phyloP scores from a whole-genome alignment of 2,329 filamentous ascomycete genomes.

The Diaporthe sp. region DNA sequence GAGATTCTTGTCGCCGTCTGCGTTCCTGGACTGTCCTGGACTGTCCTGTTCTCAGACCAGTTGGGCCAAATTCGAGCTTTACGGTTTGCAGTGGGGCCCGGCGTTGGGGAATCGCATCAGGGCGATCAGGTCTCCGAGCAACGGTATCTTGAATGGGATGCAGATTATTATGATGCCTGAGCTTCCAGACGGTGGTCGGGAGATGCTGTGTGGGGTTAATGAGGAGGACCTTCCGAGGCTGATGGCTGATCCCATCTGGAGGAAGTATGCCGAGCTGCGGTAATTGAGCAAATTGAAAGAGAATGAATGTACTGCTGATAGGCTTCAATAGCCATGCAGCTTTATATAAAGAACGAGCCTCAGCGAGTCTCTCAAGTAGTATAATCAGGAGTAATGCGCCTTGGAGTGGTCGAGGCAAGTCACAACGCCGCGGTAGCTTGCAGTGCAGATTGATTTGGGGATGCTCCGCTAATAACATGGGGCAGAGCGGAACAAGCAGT shows the following conservation, averaged over 20 bases:
- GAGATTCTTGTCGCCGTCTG: conserved; percentile 50
- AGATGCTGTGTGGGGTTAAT: conserved; percentile 53
- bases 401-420: too few relatives aligned
- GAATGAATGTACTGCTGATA: too few relatives aligned
- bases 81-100: conserved; percentile 51
- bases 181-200: conserved; percentile 51
- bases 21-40: conserved; percentile 54
- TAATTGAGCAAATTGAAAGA: neutral
- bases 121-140: conserved; percentile 50
- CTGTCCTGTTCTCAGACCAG: conserved; percentile 52
- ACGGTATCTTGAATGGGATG: conserved; percentile 52
- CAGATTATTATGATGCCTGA: conserved; percentile 51
- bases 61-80: conserved; percentile 52
- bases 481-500: too few relatives aligned
- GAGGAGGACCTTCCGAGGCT: conserved; percentile 48
- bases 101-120: conserved; percentile 48
- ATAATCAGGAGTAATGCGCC: too few relatives aligned
- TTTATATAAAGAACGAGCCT: too few relatives aligned
- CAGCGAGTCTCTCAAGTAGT: too few relatives aligned
- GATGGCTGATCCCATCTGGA: conserved; percentile 49
- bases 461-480: too few relatives aligned
- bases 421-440: too few relatives aligned
- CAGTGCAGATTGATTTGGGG: too few relatives aligned
- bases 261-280: conserved; percentile 15
- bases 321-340: too few relatives aligned